Percentiles rank a stretch among this genome's conserved stretches.
Evolutionary conservation across 129 eudicot genomes (phyloP).

Genomic region (Chrysanthemum seticuspe): DNA sequence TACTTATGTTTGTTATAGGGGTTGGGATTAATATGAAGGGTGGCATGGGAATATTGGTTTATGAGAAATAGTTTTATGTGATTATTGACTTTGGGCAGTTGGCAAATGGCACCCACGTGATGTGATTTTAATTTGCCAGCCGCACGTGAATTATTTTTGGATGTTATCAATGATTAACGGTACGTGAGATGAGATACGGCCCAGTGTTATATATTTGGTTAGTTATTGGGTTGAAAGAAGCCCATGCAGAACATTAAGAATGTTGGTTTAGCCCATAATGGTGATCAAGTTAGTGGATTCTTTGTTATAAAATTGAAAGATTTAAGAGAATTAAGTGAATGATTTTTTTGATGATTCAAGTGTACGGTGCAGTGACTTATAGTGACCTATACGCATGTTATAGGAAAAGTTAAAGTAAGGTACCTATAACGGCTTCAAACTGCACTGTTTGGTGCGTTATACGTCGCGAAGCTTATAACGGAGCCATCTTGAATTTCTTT

Average conservation of each 20-base stretch:
- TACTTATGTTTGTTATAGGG: not conserved
- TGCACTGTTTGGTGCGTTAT: too few relatives aligned
- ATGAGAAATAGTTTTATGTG: not conserved
- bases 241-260: not conserved
- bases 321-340: too few relatives aligned
- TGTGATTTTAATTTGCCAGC: slow-evolving; percentile 29
- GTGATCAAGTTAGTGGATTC: not conserved
- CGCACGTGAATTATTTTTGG: slow-evolving; percentile 41
- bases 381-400: too few relatives aligned
- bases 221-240: not conserved
- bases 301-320: not conserved
- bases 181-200: not conserved
- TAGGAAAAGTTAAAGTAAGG: too few relatives aligned
- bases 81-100: slow-evolving; percentile 42
- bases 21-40: slow-evolving; percentile 6
- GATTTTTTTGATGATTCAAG: too few relatives aligned
- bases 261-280: not conserved
- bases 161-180: not conserved
- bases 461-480: too few relatives aligned
- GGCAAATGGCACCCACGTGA: slow-evolving; percentile 49
- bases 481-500: too few relatives aligned
- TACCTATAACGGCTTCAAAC: too few relatives aligned
- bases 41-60: not conserved
- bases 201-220: not conserved
- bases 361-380: too few relatives aligned